A percentile compares a stretch with the other conserved stretches of the same genome.
Conservation (phyloP, 2,329 filamentous ascomycete genomes). For the Phialophora chinensis region DNA sequence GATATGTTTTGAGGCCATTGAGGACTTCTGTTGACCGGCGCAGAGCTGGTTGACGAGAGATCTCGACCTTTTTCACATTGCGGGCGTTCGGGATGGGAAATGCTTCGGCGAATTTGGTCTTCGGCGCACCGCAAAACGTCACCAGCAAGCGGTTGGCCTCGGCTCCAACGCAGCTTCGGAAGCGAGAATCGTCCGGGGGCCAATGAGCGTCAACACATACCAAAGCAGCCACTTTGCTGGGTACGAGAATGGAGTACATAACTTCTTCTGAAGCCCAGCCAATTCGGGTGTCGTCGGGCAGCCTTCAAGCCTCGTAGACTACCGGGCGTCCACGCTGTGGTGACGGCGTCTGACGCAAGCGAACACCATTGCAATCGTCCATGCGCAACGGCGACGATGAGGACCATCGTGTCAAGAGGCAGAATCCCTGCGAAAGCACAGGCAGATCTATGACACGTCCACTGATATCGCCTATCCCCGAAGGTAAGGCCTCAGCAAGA, state of each 20-base stretch:
- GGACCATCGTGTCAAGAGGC: not conserved
- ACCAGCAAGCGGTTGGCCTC: constrained; percentile 23
- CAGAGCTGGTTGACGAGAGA: constrained; percentile 2
- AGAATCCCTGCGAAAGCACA: not conserved
- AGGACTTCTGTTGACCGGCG: constrained; percentile 9
- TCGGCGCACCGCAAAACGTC: constrained; percentile 16
- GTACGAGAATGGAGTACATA: too few species aligned
- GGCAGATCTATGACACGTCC: constrained; percentile 16
- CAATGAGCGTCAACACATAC: constrained; percentile 21
- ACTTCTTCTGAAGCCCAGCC: not conserved
- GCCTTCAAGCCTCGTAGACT: not conserved
- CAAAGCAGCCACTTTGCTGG: constrained; percentile 14
- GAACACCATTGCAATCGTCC: not conserved
- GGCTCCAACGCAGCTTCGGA: constrained; percentile 14
- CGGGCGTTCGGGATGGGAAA: constrained; percentile 3
- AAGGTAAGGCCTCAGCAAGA: not conserved
- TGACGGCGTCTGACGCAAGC: not conserved
- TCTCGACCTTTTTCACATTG: constrained; percentile 14
- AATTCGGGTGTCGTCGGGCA: not conserved
- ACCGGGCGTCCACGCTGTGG: not conserved
- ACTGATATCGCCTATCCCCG: constrained; percentile 11
- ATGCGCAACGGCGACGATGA: not conserved
- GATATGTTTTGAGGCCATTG: constrained; percentile 51
- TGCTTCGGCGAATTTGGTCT: constrained; percentile 15
- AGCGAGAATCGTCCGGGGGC: constrained; percentile 26